phyloP scores from a whole-genome alignment of 768 basidiomycete species.

The Rhodocollybia butyracea region DNA sequence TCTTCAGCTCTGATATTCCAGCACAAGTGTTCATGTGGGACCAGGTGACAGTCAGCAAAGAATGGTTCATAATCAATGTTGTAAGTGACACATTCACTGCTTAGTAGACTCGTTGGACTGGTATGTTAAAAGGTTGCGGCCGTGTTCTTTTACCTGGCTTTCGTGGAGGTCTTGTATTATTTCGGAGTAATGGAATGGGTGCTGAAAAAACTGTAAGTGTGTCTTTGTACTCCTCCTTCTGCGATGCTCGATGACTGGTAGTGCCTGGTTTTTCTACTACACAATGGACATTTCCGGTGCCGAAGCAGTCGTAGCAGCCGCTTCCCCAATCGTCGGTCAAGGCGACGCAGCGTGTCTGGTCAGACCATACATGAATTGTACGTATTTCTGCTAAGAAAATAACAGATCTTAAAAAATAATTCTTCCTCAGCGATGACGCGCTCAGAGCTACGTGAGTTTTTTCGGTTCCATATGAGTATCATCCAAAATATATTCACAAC shows the following conservation, averaged over 20 bases:
- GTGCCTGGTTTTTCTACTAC: slow-evolving; percentile 68
- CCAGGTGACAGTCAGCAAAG: slow-evolving; percentile 39
- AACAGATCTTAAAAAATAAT: not conserved
- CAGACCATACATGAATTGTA: slow-evolving; percentile 49
- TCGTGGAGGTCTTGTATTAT: not conserved
- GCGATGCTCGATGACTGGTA: slow-evolving; percentile 13
- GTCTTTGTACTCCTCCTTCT: not conserved
- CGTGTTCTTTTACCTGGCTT: slow-evolving; percentile 30
- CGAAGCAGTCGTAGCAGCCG: slow-evolving; percentile 65
- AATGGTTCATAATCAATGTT: slow-evolving; percentile 57
- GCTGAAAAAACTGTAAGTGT: slow-evolving; percentile 49
- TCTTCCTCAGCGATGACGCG: slow-evolving; percentile 43
- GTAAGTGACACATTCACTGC: slow-evolving; percentile 23
- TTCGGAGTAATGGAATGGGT: slow-evolving; percentile 66
- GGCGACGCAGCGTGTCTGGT: slow-evolving; percentile 68
- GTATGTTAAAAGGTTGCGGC: slow-evolving; percentile 58
- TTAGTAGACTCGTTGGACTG: no score
- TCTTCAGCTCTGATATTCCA: slow-evolving; percentile 44
- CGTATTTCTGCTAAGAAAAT: not conserved
- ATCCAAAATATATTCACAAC: not conserved
- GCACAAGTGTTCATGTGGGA: slow-evolving; percentile 61
- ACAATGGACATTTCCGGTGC: slow-evolving; percentile 66
- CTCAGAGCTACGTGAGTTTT: slow-evolving; percentile 62
- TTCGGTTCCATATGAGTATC: slow-evolving; percentile 26
- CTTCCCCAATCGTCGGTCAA: slow-evolving; percentile 65